Conservation (phyloP, 345 rosid genomes). For the Gossypioides kirkii region DNA sequence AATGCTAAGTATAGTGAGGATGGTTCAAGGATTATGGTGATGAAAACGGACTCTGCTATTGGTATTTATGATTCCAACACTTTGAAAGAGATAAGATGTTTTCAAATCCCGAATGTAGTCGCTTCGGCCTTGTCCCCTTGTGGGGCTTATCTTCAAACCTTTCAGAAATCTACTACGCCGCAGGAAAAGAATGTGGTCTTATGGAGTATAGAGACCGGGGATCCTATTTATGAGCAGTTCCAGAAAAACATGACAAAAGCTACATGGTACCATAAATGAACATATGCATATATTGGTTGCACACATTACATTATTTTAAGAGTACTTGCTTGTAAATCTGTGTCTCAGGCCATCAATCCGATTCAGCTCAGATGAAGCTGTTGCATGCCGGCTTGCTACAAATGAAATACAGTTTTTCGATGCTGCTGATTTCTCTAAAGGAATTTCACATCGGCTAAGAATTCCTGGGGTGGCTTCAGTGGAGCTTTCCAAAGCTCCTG, state of each 20-base stretch:
- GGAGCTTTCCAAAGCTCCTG: constrained; percentile 80
- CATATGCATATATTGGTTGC: not conserved
- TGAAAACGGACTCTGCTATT: constrained; percentile 46
- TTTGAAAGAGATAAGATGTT: constrained; percentile 55
- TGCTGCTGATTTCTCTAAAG: constrained; percentile 73
- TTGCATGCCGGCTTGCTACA: constrained; percentile 78
- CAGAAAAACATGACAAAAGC: constrained; percentile 81
- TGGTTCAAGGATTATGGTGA: constrained; percentile 68
- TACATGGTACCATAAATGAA: constrained; percentile 45
- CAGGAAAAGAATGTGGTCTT: constrained; percentile 76
- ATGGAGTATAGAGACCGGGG: constrained; percentile 66
- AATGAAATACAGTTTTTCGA: constrained; percentile 91
- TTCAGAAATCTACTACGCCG: constrained; percentile 69
- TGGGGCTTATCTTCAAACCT: constrained; percentile 82
- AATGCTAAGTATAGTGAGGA: constrained; percentile 62
- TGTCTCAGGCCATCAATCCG: constrained; percentile 67
- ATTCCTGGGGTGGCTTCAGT: constrained; percentile 69
- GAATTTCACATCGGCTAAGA: constrained; percentile 57
- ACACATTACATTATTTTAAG: not conserved
- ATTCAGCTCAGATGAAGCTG: constrained; percentile 76
- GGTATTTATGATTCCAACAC: constrained; percentile 55
- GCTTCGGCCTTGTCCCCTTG: constrained; percentile 66
- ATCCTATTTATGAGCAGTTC: constrained; percentile 53
- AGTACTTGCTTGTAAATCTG: constrained; percentile 16
- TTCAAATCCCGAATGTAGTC: constrained; percentile 48